Base-by-base conservation (phyloP, 768 basidiomycete species). In the Boletus vinaceobasis region DNA sequence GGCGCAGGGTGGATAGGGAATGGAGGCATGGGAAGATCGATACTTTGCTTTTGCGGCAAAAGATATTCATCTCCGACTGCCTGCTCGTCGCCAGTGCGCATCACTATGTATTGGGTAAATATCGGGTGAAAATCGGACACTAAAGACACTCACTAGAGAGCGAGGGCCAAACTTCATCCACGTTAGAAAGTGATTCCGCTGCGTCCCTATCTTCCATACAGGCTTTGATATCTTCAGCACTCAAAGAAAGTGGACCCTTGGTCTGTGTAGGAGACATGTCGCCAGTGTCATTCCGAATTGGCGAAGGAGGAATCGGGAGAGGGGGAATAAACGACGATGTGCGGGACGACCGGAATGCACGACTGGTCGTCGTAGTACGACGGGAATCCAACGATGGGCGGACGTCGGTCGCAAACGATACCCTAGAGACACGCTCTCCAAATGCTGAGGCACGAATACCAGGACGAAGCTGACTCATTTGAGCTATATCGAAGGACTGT, bases 81-180 rank as follows among this genome's bases (percentile, higher is more conserved):
- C 26, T 60, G 39, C 11, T 59, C 62, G 19, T 67, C 65, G 50
- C 82, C 81, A 3, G 83, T 86, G 59, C 87, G 86, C 87, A 91
- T 89, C 79, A 90, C 87, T 88, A 53, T 8, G 55, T 10, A 39
- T 39, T 23, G 48, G 36, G 44, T 59, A 51, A 65, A 45, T 32
- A 62, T 26, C 15, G 13, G 32, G 48, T 4, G 32, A 45, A 50
- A 13, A 40, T 3, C 14, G 35, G 17, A 47, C 33, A 43, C 7
- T 5, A 57, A 56, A 37, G 56, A 35, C 37, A 62, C 87, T 62
- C 67, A 88, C 87, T 73, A 51, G 76, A 78, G 45, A 90, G 73
- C 15, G 89, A 89, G 4, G 88, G 86, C 74, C 85, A 77, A 15
- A 88, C 75, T 29, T 84, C 85, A 31, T 84, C 86, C 47, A 75